Percentiles rank a stretch among this genome's conserved stretches.
These are phyloP conservation scores for Fraxinus ornus DNA, from an alignment of 305 asterid genomes.

Conservation along the genomic window DNA sequence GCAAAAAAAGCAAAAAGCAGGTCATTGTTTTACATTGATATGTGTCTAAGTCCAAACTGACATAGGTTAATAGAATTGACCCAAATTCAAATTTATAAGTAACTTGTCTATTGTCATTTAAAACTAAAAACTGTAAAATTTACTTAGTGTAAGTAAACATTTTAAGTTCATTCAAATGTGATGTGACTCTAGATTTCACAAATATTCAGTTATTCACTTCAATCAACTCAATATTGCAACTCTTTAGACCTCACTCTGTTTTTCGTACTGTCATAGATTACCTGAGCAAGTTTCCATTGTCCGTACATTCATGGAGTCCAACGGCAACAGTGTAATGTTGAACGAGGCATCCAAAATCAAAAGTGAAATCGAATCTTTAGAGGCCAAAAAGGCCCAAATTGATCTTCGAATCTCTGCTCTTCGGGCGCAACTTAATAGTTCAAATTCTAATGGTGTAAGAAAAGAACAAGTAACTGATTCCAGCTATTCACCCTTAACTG, in stretches of 20 bases:
- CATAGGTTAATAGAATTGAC: background rate
- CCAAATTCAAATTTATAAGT: background rate
- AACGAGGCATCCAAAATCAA: constrained; percentile 46
- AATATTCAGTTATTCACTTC: background rate
- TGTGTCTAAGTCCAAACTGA: background rate
- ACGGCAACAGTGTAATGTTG: constrained; percentile 16
- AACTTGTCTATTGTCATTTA: background rate
- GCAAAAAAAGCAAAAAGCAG: too few relatives aligned
- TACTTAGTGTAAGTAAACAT: background rate
- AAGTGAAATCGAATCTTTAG: constrained; percentile 51
- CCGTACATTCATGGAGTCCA: constrained; percentile 36
- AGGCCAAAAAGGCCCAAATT: constrained; percentile 41
- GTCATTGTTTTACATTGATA: background rate
- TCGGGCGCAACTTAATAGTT: constrained; percentile 49
- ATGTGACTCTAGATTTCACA: background rate
- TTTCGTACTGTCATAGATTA: background rate
- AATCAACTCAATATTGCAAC: background rate
- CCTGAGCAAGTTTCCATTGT: background rate
- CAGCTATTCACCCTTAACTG: constrained; percentile 21
- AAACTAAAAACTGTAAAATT: background rate
- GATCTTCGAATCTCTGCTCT: constrained; percentile 63
- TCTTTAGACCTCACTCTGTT: background rate
- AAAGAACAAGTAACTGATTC: constrained; percentile 25
- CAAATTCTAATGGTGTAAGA: background rate
- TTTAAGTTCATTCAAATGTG: background rate